phyloP scores from a whole-genome alignment of 2,329 filamentous ascomycete genomes.

The Sporothrix mexicana region DNA sequence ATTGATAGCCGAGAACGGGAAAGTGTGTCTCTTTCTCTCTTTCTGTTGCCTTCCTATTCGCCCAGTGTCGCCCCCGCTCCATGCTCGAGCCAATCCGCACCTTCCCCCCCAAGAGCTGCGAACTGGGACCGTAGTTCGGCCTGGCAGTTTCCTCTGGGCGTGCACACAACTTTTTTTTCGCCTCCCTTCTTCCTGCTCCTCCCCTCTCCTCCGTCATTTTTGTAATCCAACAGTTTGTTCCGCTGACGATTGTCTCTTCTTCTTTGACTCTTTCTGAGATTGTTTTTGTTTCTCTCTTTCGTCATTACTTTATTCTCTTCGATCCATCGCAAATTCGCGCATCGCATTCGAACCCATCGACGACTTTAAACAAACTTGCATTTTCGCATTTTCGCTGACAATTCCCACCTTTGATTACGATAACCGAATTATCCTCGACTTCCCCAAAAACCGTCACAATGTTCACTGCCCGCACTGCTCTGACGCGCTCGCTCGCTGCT shows the following conservation, averaged over 20 bases:
- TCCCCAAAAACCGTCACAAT: conserved; percentile 30
- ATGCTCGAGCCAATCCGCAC: neutral
- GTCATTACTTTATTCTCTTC: neutral
- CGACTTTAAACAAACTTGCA: neutral
- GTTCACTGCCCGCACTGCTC: conserved; percentile 35
- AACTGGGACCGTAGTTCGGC: conserved; percentile 18
- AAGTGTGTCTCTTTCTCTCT: conserved; percentile 21
- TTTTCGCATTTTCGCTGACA: neutral
- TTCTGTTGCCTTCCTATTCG: conserved; percentile 34
- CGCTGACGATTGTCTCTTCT: conserved; percentile 7
- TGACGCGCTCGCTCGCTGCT: conserved; percentile 35
- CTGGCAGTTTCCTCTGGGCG: conserved; percentile 10
- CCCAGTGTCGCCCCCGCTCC: neutral
- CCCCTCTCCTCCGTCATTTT: conserved; percentile 26
- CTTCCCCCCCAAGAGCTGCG: conserved; percentile 18
- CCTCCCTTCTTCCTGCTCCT: conserved; percentile 19
- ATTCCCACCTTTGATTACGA: neutral
- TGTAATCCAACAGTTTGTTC: neutral
- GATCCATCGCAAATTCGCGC: neutral
- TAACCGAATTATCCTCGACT: neutral
- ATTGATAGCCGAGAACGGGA: conserved; percentile 17
- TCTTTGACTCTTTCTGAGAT: neutral
- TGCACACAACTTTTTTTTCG: conserved; percentile 28
- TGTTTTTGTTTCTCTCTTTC: neutral
- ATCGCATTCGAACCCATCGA: no score